Percentiles rank a stretch among this genome's conserved stretches.
Evolutionary conservation across 2,329 filamentous ascomycete species (phyloP).

Genomic region (Didymella segeticola): DNA sequence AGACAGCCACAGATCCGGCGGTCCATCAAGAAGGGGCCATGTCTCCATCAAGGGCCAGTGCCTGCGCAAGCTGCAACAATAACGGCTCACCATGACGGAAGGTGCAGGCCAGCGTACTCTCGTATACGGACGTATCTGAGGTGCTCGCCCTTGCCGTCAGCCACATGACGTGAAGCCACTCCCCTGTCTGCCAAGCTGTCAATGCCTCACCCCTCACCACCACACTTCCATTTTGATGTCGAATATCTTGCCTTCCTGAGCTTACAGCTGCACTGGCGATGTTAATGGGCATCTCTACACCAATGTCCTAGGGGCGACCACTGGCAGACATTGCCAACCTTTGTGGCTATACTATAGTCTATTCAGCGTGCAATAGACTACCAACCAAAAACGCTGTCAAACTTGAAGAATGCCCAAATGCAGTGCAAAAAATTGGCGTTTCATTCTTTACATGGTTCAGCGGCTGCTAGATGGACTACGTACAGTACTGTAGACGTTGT

Average conservation of each 20-base stretch:
- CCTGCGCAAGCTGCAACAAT: constrained; percentile 4
- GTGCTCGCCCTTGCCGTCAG: constrained; percentile 8
- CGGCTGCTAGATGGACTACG: no score
- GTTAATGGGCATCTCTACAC: neutral
- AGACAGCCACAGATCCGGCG: constrained; percentile 16
- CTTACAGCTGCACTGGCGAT: neutral
- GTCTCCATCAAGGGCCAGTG: constrained; percentile 6
- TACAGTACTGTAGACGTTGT: no score
- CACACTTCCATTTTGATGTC: neutral
- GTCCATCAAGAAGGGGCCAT: constrained; percentile 6
- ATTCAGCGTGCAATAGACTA: no score
- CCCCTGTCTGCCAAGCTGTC: constrained; percentile 9
- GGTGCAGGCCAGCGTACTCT: constrained; percentile 14
- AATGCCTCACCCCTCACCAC: neutral
- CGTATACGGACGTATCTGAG: constrained; percentile 7
- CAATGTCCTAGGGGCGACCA: neutral
- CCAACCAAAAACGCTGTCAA: no score
- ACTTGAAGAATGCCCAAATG: no score
- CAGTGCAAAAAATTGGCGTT: no score
- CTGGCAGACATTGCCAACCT: neutral
- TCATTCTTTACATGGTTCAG: no score
- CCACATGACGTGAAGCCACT: constrained; percentile 25
- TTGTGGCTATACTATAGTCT: neutral
- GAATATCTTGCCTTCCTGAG: neutral
- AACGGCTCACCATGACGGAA: constrained; percentile 19